Percentiles rank a stretch among this genome's conserved stretches.
These are phyloP conservation scores for Basidiobolus meristosporus DNA, from an alignment of 371 early-diverging fungal species.

Conservation along the genomic window DNA sequence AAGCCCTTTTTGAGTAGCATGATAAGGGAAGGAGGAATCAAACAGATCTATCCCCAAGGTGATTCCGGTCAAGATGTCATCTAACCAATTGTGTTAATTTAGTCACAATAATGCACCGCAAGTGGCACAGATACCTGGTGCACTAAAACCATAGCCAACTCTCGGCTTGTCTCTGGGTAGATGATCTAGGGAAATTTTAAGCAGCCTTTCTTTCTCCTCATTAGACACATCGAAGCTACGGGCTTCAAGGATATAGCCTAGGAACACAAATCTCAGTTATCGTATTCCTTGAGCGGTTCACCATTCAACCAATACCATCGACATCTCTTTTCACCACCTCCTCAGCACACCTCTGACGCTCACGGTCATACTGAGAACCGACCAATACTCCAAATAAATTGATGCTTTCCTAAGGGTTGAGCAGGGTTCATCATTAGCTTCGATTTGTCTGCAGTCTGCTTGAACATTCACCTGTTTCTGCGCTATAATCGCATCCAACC, in stretches of 20 bases:
- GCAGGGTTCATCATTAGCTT: slow-evolving; percentile 3
- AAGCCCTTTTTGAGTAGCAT: slow-evolving; percentile 25
- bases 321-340: slow-evolving; percentile 30
- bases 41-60: slow-evolving; percentile 49
- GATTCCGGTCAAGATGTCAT: slow-evolving; percentile 36
- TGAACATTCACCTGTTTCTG: background rate
- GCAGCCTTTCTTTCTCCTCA: background rate
- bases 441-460: background rate
- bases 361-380: slow-evolving; percentile 25
- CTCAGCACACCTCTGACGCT: slow-evolving; percentile 30
- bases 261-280: too few species aligned
- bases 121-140: slow-evolving; percentile 10
- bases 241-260: too few species aligned
- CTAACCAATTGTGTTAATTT: too few species aligned
- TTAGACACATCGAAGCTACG: too few species aligned
- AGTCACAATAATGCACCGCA: background rate
- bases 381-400: slow-evolving; percentile 33
- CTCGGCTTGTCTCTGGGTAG: slow-evolving; percentile 21
- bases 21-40: slow-evolving; percentile 33
- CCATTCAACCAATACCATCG: slow-evolving; percentile 9
- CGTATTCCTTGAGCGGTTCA: background rate
- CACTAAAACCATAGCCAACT: slow-evolving; percentile 19
- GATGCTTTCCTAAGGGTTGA: slow-evolving; percentile 10
- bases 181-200: slow-evolving; percentile 1
- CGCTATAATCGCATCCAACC: background rate